phyloP scores from a whole-genome alignment of 306 rosid species.

The Rubus idaeus region DNA sequence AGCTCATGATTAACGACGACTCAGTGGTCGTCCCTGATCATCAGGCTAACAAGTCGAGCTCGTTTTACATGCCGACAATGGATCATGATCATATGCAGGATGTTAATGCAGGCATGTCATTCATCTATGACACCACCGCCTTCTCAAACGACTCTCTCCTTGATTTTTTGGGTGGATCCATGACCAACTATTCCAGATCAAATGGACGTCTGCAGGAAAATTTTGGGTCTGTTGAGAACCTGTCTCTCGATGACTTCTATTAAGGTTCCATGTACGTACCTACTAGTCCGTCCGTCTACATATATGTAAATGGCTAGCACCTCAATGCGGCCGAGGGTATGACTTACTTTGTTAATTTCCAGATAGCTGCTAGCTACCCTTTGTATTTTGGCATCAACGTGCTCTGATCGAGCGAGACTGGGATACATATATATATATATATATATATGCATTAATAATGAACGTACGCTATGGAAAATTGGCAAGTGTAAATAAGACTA shows the following conservation, averaged over 20 bases:
- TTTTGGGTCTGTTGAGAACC: conserved; percentile 79
- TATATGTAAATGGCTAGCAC: background rate
- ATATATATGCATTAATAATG: background rate
- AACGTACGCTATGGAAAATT: background rate
- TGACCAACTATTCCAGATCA: conserved; percentile 62
- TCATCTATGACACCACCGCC: conserved; percentile 67
- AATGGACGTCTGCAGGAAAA: conserved; percentile 52
- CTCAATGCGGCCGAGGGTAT: background rate
- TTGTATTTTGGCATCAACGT: conserved; percentile 5
- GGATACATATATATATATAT: background rate
- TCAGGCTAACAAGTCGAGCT: conserved; percentile 45
- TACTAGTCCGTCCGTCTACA: too few species aligned
- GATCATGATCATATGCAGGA: conserved; percentile 26
- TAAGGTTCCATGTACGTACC: background rate
- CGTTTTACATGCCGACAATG: conserved; percentile 33
- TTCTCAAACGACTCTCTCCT: conserved; percentile 70
- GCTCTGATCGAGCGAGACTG: too few species aligned
- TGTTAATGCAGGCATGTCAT: conserved; percentile 57
- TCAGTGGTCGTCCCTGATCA: conserved; percentile 12
- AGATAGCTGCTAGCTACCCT: background rate
- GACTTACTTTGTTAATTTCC: background rate
- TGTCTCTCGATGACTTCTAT: conserved; percentile 84
- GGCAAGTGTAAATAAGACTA: background rate
- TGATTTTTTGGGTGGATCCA: conserved; percentile 81
- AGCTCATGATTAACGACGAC: conserved; percentile 35